Evolutionary conservation across 208 protist species (phyloP).

Genomic region (Borovskyia barvae): DNA sequence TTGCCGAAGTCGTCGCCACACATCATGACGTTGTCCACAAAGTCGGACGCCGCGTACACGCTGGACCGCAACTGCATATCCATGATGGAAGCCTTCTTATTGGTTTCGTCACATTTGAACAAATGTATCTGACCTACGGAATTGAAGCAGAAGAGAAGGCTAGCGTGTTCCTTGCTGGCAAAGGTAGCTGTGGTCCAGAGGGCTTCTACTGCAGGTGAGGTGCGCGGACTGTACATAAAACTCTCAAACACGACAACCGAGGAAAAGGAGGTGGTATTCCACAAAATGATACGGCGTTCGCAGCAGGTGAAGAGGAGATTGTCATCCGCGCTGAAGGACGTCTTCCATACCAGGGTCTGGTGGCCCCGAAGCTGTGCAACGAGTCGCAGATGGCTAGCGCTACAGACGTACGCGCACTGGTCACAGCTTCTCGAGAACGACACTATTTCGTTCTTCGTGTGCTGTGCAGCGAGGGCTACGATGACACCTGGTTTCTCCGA

Average conservation of each 20-base stretch:
- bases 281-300: conserved; percentile 54
- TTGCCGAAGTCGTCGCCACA: conserved; percentile 67
- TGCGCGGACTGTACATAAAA: not conserved
- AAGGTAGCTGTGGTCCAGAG: conserved; percentile 53
- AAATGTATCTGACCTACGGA: conserved; percentile 33
- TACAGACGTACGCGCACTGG: conserved; percentile 35
- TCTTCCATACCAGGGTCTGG: conserved; percentile 46
- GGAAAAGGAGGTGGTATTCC: conserved; percentile 24
- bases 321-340: conserved; percentile 42
- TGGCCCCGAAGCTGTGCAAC: conserved; percentile 39
- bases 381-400: conserved; percentile 24
- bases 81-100: conserved; percentile 27
- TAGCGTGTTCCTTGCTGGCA: conserved; percentile 19
- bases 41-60: conserved; percentile 34
- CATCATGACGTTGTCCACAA: conserved; percentile 31
- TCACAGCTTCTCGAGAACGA: conserved; percentile 58
- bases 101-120: conserved; percentile 23
- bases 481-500: conserved; percentile 34
- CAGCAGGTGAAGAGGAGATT: conserved; percentile 49
- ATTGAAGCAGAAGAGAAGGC: conserved; percentile 47
- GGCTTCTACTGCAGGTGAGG: conserved; percentile 2
- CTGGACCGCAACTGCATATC: conserved; percentile 40
- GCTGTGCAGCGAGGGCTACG: conserved; percentile 46
- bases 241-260: conserved; percentile 26
- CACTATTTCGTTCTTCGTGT: conserved; percentile 34